Percentiles rank a stretch among this genome's conserved stretches.
phyloP scores from a whole-genome alignment of 768 basidiomycete species.

The Termitomyces sp. region DNA sequence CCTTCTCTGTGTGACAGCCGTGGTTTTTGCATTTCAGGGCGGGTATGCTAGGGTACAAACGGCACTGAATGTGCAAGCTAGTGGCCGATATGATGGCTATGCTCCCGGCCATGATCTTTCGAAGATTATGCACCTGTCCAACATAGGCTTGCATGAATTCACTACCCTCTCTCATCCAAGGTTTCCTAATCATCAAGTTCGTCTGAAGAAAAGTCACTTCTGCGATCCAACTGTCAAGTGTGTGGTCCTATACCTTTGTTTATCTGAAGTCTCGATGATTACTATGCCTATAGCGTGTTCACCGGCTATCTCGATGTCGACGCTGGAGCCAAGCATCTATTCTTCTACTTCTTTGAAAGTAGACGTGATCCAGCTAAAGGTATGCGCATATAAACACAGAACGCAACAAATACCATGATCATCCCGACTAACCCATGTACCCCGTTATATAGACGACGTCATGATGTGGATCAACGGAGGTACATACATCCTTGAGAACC shows the following conservation, averaged over 20 bases:
- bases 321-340: slow-evolving; percentile 54
- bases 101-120: not conserved
- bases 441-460: slow-evolving; percentile 43
- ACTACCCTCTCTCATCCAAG: slow-evolving; percentile 40
- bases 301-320: slow-evolving; percentile 38
- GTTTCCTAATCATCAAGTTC: slow-evolving; percentile 49
- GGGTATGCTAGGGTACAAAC: slow-evolving; percentile 7
- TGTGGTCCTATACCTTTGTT: slow-evolving; percentile 11
- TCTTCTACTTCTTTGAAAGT: slow-evolving; percentile 77
- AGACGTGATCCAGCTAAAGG: slow-evolving; percentile 51
- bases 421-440: not conserved
- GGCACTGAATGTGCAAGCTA: not conserved
- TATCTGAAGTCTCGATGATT: not conserved
- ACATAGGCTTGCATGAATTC: slow-evolving; percentile 25
- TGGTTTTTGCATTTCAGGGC: slow-evolving; percentile 1
- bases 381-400: slow-evolving; percentile 16
- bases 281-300: slow-evolving; percentile 24
- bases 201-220: slow-evolving; percentile 57
- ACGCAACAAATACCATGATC: slow-evolving; percentile 17
- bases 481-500: slow-evolving; percentile 6
- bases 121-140: slow-evolving; percentile 20
- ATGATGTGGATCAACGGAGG: slow-evolving; percentile 72
- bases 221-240: slow-evolving; percentile 64
- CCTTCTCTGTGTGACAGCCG: not conserved
- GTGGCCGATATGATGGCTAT: not conserved